Percentiles rank a stretch among this genome's conserved stretches.
Conservation (phyloP, 2,329 filamentous ascomycete species). For the Rutstroemia sp. region DNA sequence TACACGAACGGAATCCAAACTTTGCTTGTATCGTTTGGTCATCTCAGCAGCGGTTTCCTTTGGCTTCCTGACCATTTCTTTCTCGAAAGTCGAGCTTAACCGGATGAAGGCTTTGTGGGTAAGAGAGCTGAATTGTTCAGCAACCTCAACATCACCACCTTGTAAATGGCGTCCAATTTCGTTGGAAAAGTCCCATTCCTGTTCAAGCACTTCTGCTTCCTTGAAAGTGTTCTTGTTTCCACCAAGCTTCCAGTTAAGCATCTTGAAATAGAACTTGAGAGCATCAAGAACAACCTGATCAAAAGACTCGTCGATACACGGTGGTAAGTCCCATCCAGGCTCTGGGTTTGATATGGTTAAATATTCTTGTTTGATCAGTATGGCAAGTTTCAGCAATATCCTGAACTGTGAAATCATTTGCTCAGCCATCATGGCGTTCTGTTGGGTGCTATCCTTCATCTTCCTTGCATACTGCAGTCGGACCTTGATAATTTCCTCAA, state of each 20-base stretch:
- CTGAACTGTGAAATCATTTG: constrained; percentile 98
- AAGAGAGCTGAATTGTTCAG: constrained; percentile 91
- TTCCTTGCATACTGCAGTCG: constrained; percentile 86
- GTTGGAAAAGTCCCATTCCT: constrained; percentile 97
- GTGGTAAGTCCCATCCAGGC: constrained; percentile 88
- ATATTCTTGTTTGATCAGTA: constrained; percentile 87
- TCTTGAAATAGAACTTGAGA: constrained; percentile 96
- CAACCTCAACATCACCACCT: constrained; percentile 90
- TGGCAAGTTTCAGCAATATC: constrained; percentile 83
- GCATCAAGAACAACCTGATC: constrained; percentile 87
- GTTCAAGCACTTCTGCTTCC: constrained; percentile 92
- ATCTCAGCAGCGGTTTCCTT: constrained; percentile 81
- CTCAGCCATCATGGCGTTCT: constrained; percentile 89
- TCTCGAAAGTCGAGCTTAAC: constrained; percentile 84
- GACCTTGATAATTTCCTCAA: constrained; percentile 93
- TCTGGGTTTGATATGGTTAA: constrained; percentile 76
- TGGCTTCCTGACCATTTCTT: constrained; percentile 75
- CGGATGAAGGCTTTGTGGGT: constrained; percentile 89
- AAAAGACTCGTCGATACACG: constrained; percentile 94
- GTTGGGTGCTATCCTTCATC: constrained; percentile 90
- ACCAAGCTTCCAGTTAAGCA: constrained; percentile 95
- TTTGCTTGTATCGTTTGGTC: constrained; percentile 95
- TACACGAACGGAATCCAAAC: constrained; percentile 90
- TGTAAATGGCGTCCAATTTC: constrained; percentile 87
- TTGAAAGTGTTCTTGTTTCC: constrained; percentile 99